Evolutionary conservation across 2,329 filamentous ascomycete genomes (phyloP), one percentile per base, ranked within the genome.

Genomic region (Aspergillus thermomutatus): DNA sequence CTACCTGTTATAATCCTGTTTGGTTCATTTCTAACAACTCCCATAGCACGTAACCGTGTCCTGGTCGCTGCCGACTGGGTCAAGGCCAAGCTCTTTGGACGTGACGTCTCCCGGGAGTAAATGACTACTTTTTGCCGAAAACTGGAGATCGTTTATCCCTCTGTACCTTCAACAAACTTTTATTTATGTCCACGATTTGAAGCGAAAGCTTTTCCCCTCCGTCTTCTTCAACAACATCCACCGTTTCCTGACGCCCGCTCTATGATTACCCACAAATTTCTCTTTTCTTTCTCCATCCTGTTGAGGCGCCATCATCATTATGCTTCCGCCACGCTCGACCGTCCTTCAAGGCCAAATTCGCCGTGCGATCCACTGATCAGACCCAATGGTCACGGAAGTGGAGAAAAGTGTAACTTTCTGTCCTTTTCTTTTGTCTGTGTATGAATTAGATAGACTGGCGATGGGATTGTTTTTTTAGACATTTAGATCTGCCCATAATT

Each of bases 51-150:
- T 68, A 99, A 99, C 82, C 88, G 94, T 73, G 85, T 97, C 67
- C 84, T 99, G 52, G 94, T 99, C 67, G 80, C 91, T 63, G 82
- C 96, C 69, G 94, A 99, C 79, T 99, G 94, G 94, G 76, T 93
- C 75, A 99, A 99, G 84, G 92, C 92, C 66, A 96, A 95, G 82
- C 80, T 94, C 59, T 99, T 99, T 72, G 94, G 94, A 60, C 92
- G 94, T 74, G 94, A 99, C 71, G 91, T 97, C 56, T 79, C 77
- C 46, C 70, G 77, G 60, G 77, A 79, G 70, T 79, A 77, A 71
- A 70, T 19, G 46, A 43, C 23, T 17, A 14, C 52, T 40, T 7
- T 28, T 27, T 19, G 27, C 50, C 11, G 27, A 51, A 51, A 27
- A 49, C 14, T 31, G 10, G 25, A 26, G 19, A 26, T 21, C 6